These are phyloP conservation scores for Clavispora carvajalis DNA, from an alignment of 805 yeast genomes.

Conservation along the genomic window DNA sequence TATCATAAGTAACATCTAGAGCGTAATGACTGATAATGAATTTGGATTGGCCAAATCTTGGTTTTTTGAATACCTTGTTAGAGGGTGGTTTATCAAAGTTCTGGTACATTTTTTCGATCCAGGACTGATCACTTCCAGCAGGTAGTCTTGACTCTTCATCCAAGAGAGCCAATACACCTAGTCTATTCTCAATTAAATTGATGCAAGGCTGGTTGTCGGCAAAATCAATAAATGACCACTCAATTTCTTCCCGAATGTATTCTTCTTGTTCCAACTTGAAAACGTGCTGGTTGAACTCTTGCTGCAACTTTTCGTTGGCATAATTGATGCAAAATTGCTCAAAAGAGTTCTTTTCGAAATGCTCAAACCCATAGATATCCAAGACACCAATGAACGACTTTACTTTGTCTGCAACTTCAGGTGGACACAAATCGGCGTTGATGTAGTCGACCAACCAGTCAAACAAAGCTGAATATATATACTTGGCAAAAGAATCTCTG, in stretches of 20 bases:
- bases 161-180: slow-evolving; percentile 81
- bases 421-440: slow-evolving; percentile 76
- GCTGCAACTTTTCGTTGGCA: slow-evolving; percentile 95
- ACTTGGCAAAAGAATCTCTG: slow-evolving; percentile 95
- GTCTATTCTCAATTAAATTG: slow-evolving; percentile 78
- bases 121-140: slow-evolving; percentile 85
- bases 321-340: slow-evolving; percentile 97
- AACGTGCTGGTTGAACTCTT: slow-evolving; percentile 95
- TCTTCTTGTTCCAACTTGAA: slow-evolving; percentile 97
- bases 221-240: slow-evolving; percentile 95
- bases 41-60: slow-evolving; percentile 88
- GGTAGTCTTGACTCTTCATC: slow-evolving; percentile 97
- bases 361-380: slow-evolving; percentile 97
- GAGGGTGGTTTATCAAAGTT: slow-evolving; percentile 76
- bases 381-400: slow-evolving; percentile 87
- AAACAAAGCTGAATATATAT: slow-evolving; percentile 83
- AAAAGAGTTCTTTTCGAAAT: slow-evolving; percentile 87
- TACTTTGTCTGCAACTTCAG: slow-evolving; percentile 54
- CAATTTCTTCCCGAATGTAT: slow-evolving; percentile 84
- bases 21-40: slow-evolving; percentile 93
- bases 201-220: slow-evolving; percentile 97
- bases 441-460: slow-evolving; percentile 92
- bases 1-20: slow-evolving; percentile 84
- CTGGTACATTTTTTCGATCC: slow-evolving; percentile 87
- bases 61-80: slow-evolving; percentile 76